Conservation (phyloP, 345 rosid species). For the Lepidium didymum region DNA sequence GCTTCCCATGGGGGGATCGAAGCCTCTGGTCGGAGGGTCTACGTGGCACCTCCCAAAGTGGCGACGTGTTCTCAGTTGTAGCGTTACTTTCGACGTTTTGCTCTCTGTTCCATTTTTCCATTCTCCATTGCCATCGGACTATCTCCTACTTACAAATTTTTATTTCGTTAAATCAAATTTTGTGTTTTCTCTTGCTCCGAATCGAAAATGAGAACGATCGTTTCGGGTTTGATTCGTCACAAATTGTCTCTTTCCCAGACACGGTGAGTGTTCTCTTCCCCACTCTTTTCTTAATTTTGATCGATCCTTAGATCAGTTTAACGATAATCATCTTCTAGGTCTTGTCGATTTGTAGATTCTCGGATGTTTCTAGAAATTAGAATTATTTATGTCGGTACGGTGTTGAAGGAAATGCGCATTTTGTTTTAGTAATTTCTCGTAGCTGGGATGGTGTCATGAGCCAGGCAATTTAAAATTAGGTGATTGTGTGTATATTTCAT, state of each 20-base stretch:
- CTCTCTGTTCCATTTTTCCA: constrained; percentile 7
- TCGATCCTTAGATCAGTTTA: background rate
- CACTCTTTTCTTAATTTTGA: background rate
- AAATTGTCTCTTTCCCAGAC: constrained; percentile 8
- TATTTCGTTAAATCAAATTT: background rate
- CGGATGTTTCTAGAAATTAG: background rate
- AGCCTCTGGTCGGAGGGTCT: constrained; percentile 12
- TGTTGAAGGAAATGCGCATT: background rate
- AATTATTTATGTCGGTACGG: background rate
- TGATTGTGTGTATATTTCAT: background rate
- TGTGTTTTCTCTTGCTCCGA: background rate
- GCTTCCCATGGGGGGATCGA: constrained; percentile 6
- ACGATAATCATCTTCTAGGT: background rate
- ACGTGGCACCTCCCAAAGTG: constrained; percentile 5
- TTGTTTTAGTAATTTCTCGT: background rate
- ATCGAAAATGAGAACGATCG: constrained; percentile 28
- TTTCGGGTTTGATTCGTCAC: constrained; percentile 29
- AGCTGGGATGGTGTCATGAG: background rate
- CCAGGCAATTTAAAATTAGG: background rate
- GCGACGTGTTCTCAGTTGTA: constrained; percentile 20
- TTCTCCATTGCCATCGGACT: constrained; percentile 15
- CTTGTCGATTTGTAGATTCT: background rate
- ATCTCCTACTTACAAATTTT: background rate
- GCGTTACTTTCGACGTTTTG: constrained; percentile 9
- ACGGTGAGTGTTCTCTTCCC: constrained; percentile 17